Conservation (phyloP, 352 stramenopile genomes). For the Phytophthora nicotianae region DNA sequence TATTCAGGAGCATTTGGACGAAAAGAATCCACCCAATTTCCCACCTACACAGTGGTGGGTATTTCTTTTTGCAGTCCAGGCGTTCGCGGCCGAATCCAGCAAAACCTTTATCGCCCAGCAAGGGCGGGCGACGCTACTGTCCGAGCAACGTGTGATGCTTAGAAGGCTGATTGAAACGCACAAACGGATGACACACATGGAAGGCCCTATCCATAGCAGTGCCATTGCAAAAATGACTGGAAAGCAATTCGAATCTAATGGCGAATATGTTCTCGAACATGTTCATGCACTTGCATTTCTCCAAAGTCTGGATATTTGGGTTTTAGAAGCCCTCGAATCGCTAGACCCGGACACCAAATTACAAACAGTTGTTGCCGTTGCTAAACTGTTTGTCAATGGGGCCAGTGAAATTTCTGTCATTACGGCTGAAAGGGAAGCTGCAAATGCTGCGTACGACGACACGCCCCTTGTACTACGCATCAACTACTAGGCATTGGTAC, state of each 20-base stretch:
- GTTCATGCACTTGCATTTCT: neutral
- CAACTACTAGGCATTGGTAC: neutral
- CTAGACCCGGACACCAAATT: neutral
- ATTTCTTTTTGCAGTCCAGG: neutral
- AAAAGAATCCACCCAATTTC: neutral
- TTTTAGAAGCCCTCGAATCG: neutral
- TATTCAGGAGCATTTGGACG: neutral
- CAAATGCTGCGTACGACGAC: neutral
- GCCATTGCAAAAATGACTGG: neutral
- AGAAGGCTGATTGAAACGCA: neutral
- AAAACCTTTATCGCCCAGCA: neutral
- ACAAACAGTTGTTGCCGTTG: neutral
- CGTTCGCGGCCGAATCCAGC: neutral
- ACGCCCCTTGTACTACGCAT: neutral
- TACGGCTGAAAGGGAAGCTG: neutral
- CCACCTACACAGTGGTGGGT: neutral
- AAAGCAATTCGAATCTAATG: neutral
- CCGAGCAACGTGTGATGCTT: neutral
- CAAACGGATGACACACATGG: neutral
- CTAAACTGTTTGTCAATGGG: neutral
- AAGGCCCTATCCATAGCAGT: neutral
- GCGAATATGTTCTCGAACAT: neutral
- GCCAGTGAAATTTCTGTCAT: neutral
- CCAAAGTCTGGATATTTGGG: neutral
- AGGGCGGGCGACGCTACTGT: neutral